Conservation (phyloP, 2,329 filamentous ascomycete species). For the Apiospora rasikravindrae region DNA sequence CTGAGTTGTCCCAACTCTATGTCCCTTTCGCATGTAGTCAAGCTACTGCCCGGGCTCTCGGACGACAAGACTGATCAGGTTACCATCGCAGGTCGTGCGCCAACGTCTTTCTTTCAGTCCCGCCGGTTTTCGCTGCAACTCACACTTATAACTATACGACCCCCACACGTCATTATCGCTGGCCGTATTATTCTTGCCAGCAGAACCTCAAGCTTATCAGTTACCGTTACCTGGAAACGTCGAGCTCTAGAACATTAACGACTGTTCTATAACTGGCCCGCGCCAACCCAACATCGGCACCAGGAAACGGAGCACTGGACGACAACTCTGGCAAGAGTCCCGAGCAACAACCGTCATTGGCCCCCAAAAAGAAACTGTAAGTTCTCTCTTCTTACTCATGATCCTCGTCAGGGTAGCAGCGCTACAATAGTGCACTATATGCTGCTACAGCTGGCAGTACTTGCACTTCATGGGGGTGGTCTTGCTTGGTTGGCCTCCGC, state of each 20-base stretch:
- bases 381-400: neutral
- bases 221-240: slow-evolving; percentile 6
- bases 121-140: neutral
- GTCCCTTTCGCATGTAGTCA: neutral
- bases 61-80: neutral
- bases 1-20: slow-evolving; percentile 6
- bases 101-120: neutral
- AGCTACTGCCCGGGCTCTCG: neutral
- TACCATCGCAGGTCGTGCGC: neutral
- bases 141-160: neutral
- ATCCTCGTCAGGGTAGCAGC: neutral
- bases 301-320: neutral
- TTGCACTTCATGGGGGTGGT: neutral
- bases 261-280: neutral
- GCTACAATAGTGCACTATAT: neutral
- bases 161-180: neutral
- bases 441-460: neutral
- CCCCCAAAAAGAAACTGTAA: neutral
- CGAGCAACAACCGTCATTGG: neutral
- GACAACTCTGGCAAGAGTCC: neutral
- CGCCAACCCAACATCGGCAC: neutral
- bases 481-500: neutral
- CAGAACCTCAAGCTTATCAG: neutral
- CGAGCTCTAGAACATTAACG: neutral
- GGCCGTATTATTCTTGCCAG: neutral